Conservation (phyloP, 106 monocot species). For the Agapanthus africanus region DNA sequence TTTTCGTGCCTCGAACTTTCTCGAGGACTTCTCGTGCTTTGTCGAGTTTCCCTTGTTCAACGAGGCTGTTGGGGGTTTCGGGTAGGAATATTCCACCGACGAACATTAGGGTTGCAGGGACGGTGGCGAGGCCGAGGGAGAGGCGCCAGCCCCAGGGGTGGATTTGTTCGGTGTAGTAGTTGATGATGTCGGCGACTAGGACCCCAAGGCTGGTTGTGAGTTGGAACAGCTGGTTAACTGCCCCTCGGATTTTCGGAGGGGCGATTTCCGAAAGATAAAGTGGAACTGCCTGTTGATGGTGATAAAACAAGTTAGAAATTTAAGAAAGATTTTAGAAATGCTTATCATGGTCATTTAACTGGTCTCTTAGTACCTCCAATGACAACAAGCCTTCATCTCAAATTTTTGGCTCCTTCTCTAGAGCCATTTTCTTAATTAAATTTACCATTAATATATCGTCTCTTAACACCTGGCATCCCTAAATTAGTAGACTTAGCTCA, state of each 20-base stretch:
- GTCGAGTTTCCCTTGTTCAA: slow-evolving; percentile 24
- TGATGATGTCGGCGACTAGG: slow-evolving; percentile 26
- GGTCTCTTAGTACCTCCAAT: too few relatives aligned
- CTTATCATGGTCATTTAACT: too few relatives aligned
- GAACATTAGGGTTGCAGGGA: slow-evolving; percentile 31
- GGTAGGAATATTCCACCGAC: slow-evolving; percentile 24
- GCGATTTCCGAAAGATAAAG: slow-evolving; percentile 12
- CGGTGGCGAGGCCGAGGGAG: slow-evolving; percentile 22
- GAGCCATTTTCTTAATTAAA: too few relatives aligned
- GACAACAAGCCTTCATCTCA: too few relatives aligned
- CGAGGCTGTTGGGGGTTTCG: slow-evolving; percentile 32
- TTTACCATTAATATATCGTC: too few relatives aligned
- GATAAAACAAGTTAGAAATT: too few relatives aligned
- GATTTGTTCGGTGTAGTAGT: slow-evolving; percentile 33
- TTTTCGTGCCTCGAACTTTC: slow-evolving; percentile 21
- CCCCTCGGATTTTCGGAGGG: slow-evolving; percentile 23
- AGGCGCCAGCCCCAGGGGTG: slow-evolving; percentile 29
- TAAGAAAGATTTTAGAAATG: too few relatives aligned
- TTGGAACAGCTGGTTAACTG: slow-evolving; percentile 33
- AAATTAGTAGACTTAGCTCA: too few relatives aligned
- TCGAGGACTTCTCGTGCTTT: slow-evolving; percentile 21
- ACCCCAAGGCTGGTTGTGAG: slow-evolving; percentile 28
- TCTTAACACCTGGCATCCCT: too few relatives aligned
- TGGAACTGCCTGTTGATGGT: slow-evolving; percentile 32
- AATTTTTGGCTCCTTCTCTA: too few relatives aligned